Base-by-base conservation (phyloP, 1,284 basidiomycete genomes). In the Austroboletus rostrupii region DNA sequence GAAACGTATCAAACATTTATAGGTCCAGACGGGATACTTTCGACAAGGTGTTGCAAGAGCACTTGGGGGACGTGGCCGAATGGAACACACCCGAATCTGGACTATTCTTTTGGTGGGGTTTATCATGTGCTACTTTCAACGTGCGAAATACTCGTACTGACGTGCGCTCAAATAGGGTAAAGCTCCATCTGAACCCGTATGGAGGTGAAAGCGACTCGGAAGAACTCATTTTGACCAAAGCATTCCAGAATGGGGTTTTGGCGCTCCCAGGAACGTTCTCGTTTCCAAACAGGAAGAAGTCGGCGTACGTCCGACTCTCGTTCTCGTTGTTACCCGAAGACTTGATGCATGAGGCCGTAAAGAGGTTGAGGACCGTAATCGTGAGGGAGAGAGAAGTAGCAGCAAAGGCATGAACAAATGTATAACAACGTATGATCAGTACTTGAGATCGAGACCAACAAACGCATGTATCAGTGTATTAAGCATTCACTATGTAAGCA, bases 61-160 rank as follows among this genome's bases (percentile, higher is more conserved):
- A 93, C 58, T 76, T 97, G 31, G 73, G 72, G 48, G 88, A 84
- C 1, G 68, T 92, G 19, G 90, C 83, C 1, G 83, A 86, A 56
- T 96, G 93, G 92, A 79, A 73, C 33, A 76, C 77, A 2, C 92
- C 94, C 1, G 85, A 90, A 41, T 87, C 92, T 3, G 92, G 92
- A 51, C 86, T 92, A 85, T 91, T 92, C 71, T 80, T 90, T 64
- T 92, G 89, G 88, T 85, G 64, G 53, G 80, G 72, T 46, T 32
- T 54, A 35, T 33, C 12, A 13, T 33, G 16, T 11, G 32, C 32
- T 13, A 11, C 32, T 23, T 7, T 23, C 3, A 26, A 26, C 23
- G 23, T 26, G 9, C 5, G 23, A 26, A 1, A 26, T 26, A 26
- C 23, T 26, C 23, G 9, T 26, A 46, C 50, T 12, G 41, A 33